A percentile compares a stretch with the other conserved stretches of the same genome.
These are phyloP conservation scores for Pseudocercospora pini-densiflorae DNA, from an alignment of 2,329 filamentous ascomycete genomes.

Conservation along the genomic window DNA sequence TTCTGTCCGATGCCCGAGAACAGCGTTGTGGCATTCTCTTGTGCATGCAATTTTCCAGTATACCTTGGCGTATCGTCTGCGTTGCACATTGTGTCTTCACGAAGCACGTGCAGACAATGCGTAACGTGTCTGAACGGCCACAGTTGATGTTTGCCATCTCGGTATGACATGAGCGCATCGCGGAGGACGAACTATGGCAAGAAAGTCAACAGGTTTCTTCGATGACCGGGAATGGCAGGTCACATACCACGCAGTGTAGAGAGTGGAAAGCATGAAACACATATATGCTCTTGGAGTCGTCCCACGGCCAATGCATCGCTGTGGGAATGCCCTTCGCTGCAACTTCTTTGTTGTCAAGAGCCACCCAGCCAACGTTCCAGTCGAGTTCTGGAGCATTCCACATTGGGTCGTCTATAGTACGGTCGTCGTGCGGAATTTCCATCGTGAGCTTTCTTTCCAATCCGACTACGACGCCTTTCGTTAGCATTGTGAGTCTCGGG, in stretches of 20 bases:
- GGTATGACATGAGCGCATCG: neutral
- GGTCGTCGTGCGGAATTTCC: constrained; percentile 12
- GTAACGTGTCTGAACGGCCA: constrained; percentile 4
- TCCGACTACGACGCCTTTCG: neutral
- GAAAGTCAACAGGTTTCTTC: neutral
- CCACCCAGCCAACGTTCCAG: constrained; percentile 11
- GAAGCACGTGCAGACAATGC: constrained; percentile 6
- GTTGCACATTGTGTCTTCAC: constrained; percentile 5
- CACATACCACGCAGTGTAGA: constrained; percentile 3
- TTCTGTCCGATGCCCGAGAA: constrained; percentile 4
- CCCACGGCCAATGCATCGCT: constrained; percentile 7
- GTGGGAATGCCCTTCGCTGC: constrained; percentile 1
- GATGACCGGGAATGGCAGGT: neutral
- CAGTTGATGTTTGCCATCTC: neutral
- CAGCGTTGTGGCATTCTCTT: neutral
- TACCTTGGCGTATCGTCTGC: constrained; percentile 2
- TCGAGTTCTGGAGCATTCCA: constrained; percentile 10
- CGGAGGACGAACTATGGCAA: constrained; percentile 1
- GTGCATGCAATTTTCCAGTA: neutral
- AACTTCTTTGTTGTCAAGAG: neutral
- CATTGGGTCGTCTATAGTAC: constrained; percentile 10
- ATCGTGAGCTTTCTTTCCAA: constrained; percentile 6
- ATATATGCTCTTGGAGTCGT: constrained; percentile 9
- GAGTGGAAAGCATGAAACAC: constrained; percentile 6
- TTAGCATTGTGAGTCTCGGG: neutral